Percentiles rank a stretch among this genome's conserved stretches.
Evolutionary conservation across 495 filamentous ascomycete species (phyloP).

Genomic region (Clavariopsis aquatica): DNA sequence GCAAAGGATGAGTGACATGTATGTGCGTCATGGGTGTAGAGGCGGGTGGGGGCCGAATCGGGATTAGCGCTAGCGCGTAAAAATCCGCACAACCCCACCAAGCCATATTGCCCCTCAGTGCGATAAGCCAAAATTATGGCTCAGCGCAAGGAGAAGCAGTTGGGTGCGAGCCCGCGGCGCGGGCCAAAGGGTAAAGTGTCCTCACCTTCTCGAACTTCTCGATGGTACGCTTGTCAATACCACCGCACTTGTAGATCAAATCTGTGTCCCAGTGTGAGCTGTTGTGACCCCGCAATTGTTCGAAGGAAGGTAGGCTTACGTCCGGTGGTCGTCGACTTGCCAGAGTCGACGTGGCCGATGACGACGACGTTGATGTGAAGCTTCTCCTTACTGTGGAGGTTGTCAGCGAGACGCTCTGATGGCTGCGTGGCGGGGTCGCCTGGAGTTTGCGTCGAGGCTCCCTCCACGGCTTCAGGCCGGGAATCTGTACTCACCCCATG

Average conservation of each 20-base stretch:
- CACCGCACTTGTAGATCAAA: constrained; percentile 99
- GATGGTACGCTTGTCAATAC: constrained; percentile 99
- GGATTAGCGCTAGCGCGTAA: constrained; percentile 37
- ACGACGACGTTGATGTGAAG: constrained; percentile 96
- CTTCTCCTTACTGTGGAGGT: constrained; percentile 74
- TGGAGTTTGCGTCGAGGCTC: background rate
- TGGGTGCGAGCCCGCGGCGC: background rate
- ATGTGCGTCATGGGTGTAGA: constrained; percentile 31
- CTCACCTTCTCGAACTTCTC: constrained; percentile 99
- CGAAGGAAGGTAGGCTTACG: constrained; percentile 50
- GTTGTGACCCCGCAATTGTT: constrained; percentile 23
- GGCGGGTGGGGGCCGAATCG: constrained; percentile 23
- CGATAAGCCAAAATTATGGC: constrained; percentile 40
- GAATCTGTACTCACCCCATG: constrained; percentile 28
- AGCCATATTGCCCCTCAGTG: constrained; percentile 37
- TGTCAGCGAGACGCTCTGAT: constrained; percentile 26
- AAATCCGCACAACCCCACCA: constrained; percentile 41
- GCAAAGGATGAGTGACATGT: background rate
- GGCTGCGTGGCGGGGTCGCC: background rate
- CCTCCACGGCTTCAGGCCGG: background rate
- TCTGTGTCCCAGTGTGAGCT: constrained; percentile 54
- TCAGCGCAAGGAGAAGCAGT: constrained; percentile 9
- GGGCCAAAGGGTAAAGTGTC: constrained; percentile 25
- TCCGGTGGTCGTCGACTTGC: constrained; percentile 96
- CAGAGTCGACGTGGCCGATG: constrained; percentile 99